These are phyloP conservation scores for Ophiostoma populinum DNA, from an alignment of 2,329 filamentous ascomycete species.

Conservation along the genomic window DNA sequence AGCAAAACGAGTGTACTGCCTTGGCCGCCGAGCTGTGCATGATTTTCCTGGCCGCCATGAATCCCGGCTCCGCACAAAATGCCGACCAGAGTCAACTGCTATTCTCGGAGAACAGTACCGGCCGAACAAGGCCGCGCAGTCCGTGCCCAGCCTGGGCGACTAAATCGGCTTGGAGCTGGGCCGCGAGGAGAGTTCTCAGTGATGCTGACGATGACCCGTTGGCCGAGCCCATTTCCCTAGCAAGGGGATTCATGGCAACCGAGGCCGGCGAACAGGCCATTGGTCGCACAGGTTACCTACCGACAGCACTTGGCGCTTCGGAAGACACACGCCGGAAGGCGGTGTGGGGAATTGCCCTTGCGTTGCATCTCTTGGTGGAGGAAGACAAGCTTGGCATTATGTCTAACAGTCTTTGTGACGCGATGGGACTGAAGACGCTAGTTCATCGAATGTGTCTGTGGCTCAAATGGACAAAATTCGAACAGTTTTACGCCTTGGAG, in stretches of 20 bases:
- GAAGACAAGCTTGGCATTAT: conserved; percentile 67
- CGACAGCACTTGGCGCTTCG: conserved; percentile 36
- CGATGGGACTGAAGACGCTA: conserved; percentile 46
- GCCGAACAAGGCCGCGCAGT: too few species aligned
- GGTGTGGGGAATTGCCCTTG: conserved; percentile 52
- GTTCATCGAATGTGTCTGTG: conserved; percentile 68
- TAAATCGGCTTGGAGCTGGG: conserved; percentile 14
- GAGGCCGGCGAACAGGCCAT: conserved; percentile 36
- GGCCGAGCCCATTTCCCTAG: conserved; percentile 34
- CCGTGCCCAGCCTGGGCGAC: conserved; percentile 2
- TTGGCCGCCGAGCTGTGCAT: conserved; percentile 45
- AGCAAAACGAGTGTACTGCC: conserved; percentile 52
- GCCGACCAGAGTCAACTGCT: too few species aligned
- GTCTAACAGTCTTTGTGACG: conserved; percentile 21
- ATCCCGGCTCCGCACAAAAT: background rate
- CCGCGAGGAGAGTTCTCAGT: conserved; percentile 14
- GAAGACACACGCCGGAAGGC: conserved; percentile 40
- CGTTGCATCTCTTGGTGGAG: conserved; percentile 73
- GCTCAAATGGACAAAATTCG: conserved; percentile 51
- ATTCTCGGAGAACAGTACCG: too few species aligned
- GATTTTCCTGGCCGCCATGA: conserved; percentile 30
- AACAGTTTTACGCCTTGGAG: conserved; percentile 31
- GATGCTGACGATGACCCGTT: conserved; percentile 18
- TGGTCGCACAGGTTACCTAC: conserved; percentile 42
- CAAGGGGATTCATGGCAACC: conserved; percentile 48